Percentiles rank a stretch among this genome's conserved stretches.
Evolutionary conservation across 2,329 filamentous ascomycete genomes (phyloP).

Genomic region (Phialophora expanda): DNA sequence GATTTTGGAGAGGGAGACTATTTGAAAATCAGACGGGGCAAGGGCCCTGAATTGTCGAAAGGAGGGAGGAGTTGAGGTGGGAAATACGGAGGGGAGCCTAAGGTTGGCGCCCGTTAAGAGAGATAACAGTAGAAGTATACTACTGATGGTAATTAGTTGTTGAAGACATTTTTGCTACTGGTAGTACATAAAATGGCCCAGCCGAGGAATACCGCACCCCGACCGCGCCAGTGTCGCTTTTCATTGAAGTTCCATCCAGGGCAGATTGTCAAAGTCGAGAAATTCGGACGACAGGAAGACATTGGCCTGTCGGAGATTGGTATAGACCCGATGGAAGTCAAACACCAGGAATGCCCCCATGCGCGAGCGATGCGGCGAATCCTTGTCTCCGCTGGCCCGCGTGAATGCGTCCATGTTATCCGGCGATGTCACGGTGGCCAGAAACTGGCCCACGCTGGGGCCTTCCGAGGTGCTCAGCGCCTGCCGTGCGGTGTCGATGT

Average conservation of each 20-base stretch:
- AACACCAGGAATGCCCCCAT: slow-evolving; percentile 23
- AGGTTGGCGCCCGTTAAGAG: neutral
- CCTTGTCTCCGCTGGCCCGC: slow-evolving; percentile 13
- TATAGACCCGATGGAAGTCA: slow-evolving; percentile 16
- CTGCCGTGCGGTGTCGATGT: slow-evolving; percentile 19
- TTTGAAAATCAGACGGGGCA: neutral
- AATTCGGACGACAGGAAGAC: slow-evolving; percentile 19
- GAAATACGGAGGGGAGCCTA: too few relatives aligned
- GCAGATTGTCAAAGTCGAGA: slow-evolving; percentile 18
- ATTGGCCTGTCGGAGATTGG: slow-evolving; percentile 9
- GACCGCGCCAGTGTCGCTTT: neutral
- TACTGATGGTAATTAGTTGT: neutral
- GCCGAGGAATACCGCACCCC: neutral
- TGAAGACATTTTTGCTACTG: neutral
- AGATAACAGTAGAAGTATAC: neutral
- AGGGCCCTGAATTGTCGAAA: neutral
- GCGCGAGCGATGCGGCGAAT: slow-evolving; percentile 17
- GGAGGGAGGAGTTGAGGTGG: neutral
- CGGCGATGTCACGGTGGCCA: slow-evolving; percentile 18
- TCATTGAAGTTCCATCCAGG: neutral
- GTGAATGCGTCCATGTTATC: slow-evolving; percentile 23
- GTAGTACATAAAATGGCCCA: neutral
- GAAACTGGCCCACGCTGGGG: slow-evolving; percentile 7
- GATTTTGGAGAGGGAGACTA: neutral
- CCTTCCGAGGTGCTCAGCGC: slow-evolving; percentile 11